Evolutionary conservation across 2,329 filamentous ascomycete genomes (phyloP).

Genomic region (Colletotrichum ledebouriae): DNA sequence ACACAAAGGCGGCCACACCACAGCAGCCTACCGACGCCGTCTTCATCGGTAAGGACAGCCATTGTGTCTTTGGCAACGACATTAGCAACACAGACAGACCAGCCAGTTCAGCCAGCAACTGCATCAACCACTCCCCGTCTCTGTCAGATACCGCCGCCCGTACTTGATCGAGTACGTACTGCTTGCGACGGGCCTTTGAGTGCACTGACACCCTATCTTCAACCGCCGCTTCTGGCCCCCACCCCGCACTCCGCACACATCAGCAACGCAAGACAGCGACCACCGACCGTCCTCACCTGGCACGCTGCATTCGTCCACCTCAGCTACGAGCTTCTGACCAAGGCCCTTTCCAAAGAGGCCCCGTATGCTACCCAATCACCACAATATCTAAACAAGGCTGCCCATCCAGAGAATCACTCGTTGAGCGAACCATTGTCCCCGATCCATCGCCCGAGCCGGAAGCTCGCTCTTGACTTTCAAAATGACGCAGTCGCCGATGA

Average conservation of each 20-base stretch:
- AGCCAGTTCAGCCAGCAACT: background rate
- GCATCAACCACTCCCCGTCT: background rate
- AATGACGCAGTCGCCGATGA: constrained; percentile 93
- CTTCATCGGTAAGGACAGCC: constrained; percentile 13
- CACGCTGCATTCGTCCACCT: constrained; percentile 39
- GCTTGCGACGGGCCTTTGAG: constrained; percentile 10
- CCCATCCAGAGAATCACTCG: constrained; percentile 13
- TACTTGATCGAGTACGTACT: constrained; percentile 39
- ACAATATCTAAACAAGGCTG: constrained; percentile 38
- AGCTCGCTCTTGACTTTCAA: constrained; percentile 44
- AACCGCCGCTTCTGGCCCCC: constrained; percentile 35
- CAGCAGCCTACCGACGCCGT: constrained; percentile 20
- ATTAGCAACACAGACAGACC: constrained; percentile 25
- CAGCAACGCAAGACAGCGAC: constrained; percentile 32
- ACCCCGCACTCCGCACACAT: constrained; percentile 36
- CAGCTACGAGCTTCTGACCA: constrained; percentile 28
- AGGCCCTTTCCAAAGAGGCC: constrained; percentile 36
- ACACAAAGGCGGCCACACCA: constrained; percentile 27
- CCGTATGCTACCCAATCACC: constrained; percentile 39
- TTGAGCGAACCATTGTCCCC: constrained; percentile 25
- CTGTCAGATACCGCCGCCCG: background rate
- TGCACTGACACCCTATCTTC: constrained; percentile 37
- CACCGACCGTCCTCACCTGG: constrained; percentile 28
- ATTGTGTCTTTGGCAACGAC: constrained; percentile 16
- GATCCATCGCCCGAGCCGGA: constrained; percentile 14